Conservation (phyloP, 805 yeast species). For the Candida ulmi region DNA sequence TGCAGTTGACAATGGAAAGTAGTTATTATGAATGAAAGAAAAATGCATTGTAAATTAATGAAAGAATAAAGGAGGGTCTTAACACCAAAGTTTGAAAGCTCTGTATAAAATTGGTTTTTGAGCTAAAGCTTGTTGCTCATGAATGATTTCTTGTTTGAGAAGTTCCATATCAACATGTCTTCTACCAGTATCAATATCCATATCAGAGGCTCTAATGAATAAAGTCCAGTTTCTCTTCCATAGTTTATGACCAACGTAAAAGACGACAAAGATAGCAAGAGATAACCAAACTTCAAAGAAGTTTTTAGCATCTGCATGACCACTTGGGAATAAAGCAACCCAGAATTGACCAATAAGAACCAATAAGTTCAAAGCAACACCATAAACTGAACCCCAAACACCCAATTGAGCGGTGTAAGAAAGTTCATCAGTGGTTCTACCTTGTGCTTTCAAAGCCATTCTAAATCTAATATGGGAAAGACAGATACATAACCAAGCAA, state of each 20-base stretch:
- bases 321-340: slow-evolving; percentile 44
- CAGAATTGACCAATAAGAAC: slow-evolving; percentile 76
- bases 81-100: slow-evolving; percentile 41
- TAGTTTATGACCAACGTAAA: slow-evolving; percentile 51
- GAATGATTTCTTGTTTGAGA: slow-evolving; percentile 46
- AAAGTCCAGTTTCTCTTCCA: slow-evolving; percentile 37
- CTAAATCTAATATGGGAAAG: slow-evolving; percentile 66
- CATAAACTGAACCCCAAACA: slow-evolving; percentile 58
- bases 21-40: background rate
- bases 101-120: slow-evolving; percentile 42
- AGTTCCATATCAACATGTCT: slow-evolving; percentile 48
- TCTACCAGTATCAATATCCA: slow-evolving; percentile 61
- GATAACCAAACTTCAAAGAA: slow-evolving; percentile 65
- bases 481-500: slow-evolving; percentile 76
- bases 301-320: slow-evolving; percentile 37
- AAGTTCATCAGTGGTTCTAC: slow-evolving; percentile 61
- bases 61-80: slow-evolving; percentile 6
- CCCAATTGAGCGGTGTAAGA: slow-evolving; percentile 70
- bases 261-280: slow-evolving; percentile 49
- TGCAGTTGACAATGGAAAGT: no score
- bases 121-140: slow-evolving; percentile 36
- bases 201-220: slow-evolving; percentile 37
- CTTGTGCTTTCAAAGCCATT: slow-evolving; percentile 50
- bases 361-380: slow-evolving; percentile 49
- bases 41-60: no score